Conservation (phyloP, 2,329 filamentous ascomycete species). For the Acrocalymma vagum region DNA sequence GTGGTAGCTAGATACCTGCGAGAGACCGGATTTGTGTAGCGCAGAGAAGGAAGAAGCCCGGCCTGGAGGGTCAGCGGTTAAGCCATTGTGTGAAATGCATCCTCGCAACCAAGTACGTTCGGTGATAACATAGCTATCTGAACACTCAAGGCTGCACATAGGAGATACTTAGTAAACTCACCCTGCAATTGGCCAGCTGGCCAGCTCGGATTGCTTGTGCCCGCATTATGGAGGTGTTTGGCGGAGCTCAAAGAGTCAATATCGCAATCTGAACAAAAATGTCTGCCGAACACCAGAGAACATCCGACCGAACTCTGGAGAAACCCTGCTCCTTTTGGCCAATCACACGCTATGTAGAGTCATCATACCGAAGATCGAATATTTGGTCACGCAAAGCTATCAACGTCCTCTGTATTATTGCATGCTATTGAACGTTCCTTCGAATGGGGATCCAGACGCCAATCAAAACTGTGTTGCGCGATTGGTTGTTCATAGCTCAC, state of each 20-base stretch:
- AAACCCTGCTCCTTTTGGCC: constrained; percentile 25
- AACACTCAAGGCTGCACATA: no score
- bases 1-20: constrained; percentile 45
- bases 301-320: constrained; percentile 23
- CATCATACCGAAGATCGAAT: no score
- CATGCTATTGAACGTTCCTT: no score
- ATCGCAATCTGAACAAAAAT: constrained; percentile 34
- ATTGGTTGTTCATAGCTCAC: no score
- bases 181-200: constrained; percentile 41
- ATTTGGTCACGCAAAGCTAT: no score
- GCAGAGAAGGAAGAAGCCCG: constrained; percentile 29
- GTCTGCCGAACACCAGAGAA: constrained; percentile 23
- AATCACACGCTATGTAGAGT: constrained; percentile 29
- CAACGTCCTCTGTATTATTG: no score
- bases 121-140: no score
- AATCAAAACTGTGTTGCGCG: no score
- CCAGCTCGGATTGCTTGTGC: constrained; percentile 40
- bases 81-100: no score
- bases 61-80: no score
- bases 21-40: constrained; percentile 16
- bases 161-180: constrained; percentile 32
- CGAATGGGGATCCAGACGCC: no score
- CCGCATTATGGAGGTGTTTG: constrained; percentile 40
- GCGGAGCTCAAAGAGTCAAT: constrained; percentile 22
- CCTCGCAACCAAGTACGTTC: no score